Evolutionary conservation across 2,329 filamentous ascomycete species (phyloP).

Genomic region (Colletotrichum agaves): DNA sequence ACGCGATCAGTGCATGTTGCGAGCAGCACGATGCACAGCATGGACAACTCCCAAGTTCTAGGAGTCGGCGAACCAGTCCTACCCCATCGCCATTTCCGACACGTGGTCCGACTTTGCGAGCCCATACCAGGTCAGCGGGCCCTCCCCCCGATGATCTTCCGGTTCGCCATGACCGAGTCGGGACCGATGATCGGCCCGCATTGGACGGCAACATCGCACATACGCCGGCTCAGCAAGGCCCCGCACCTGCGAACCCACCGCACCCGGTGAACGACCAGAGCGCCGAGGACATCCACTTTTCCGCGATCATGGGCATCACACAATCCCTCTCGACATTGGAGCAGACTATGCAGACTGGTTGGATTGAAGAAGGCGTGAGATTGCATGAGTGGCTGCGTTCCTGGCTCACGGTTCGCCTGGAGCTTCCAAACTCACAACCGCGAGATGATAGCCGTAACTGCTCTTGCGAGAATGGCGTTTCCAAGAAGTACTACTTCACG

Average conservation of each 20-base stretch:
- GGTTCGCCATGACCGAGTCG: no score
- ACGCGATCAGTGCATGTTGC: no score
- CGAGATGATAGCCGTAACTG: background rate
- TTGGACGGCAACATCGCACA: no score
- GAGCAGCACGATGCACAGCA: no score
- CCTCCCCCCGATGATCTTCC: no score
- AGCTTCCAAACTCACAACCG: background rate
- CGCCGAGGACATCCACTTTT: background rate
- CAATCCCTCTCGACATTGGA: constrained; percentile 2
- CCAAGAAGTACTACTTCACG: constrained; percentile 2
- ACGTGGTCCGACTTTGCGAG: no score
- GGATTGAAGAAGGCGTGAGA: background rate
- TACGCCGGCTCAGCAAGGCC: no score
- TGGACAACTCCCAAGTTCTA: no score
- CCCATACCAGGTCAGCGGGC: no score
- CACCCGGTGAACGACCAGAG: background rate
- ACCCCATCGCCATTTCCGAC: no score
- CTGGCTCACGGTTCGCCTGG: background rate
- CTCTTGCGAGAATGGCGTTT: background rate
- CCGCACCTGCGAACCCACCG: background rate
- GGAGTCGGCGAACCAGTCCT: no score
- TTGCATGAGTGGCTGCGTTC: background rate
- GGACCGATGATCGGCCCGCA: no score
- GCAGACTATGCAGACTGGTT: background rate
- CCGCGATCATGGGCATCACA: background rate